Conservation (phyloP, 495 filamentous ascomycete species). For the Symbiotaphrina buchneri region DNA sequence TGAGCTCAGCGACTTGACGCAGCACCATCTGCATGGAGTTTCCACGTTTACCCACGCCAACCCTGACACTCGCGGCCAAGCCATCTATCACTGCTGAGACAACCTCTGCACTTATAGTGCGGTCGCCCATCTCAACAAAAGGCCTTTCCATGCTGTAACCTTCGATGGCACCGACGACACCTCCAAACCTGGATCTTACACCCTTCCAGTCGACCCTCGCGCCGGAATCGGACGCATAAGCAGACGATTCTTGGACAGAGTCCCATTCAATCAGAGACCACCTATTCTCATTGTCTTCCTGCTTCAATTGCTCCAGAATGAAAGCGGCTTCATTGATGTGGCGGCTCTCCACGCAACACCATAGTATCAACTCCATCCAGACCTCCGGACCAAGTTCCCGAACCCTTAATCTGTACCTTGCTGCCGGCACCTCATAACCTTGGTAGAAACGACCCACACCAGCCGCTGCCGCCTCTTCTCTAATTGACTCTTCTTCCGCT, state of each 20-base stretch:
- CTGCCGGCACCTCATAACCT: conserved; percentile 24
- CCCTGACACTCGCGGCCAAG: conserved; percentile 17
- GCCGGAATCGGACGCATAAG: too few species aligned
- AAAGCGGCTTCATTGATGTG: conserved; percentile 27
- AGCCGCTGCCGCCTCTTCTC: conserved; percentile 18
- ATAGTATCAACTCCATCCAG: conserved; percentile 44
- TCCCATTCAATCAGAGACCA: conserved; percentile 18
- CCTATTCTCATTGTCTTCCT: conserved; percentile 11
- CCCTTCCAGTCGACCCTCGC: conserved; percentile 9
- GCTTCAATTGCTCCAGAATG: conserved; percentile 20
- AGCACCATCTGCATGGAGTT: conserved; percentile 4
- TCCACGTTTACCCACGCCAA: conserved; percentile 13
- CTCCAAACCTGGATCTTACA: conserved; percentile 6
- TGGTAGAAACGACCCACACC: conserved; percentile 14
- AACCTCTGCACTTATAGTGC: conserved; percentile 35
- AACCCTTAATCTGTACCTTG: conserved; percentile 24
- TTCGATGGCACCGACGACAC: conserved; percentile 6
- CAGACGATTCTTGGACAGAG: conserved; percentile 2
- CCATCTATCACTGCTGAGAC: conserved; percentile 27
- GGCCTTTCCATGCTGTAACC: conserved; percentile 6
- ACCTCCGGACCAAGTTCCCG: conserved; percentile 30
- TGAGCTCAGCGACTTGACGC: conserved; percentile 10
- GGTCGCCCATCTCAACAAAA: conserved; percentile 21
- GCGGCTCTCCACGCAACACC: conserved; percentile 41
- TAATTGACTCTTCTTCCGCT: conserved; percentile 22